These are phyloP conservation scores for Panicum miliaceum DNA, from an alignment of 176 grass and related monocot species.

Conservation along the genomic window DNA sequence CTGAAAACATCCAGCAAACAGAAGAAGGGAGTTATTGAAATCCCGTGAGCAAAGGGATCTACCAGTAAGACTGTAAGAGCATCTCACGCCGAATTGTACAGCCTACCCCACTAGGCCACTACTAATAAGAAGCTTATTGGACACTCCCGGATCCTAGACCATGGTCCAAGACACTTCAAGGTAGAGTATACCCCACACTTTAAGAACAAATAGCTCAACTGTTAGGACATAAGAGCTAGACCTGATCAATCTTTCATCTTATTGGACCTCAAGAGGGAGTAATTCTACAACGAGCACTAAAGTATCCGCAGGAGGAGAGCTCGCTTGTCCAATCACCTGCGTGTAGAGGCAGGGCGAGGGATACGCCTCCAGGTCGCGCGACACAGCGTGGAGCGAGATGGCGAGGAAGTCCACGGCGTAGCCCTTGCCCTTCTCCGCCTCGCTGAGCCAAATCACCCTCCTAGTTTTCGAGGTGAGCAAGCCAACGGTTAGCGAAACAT, in stretches of 20 bases:
- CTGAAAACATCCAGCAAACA: background rate
- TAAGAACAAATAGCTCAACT: background rate
- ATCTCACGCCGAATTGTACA: slow-evolving; percentile 5
- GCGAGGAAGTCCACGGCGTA: slow-evolving; percentile 81
- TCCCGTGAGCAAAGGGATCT: background rate
- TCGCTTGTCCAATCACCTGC: slow-evolving; percentile 62
- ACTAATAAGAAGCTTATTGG: background rate
- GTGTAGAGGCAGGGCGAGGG: slow-evolving; percentile 81
- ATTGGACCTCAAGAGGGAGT: background rate
- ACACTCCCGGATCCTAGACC: background rate
- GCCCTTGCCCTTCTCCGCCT: slow-evolving; percentile 66
- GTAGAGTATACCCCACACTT: background rate
- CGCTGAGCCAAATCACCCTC: slow-evolving; percentile 94
- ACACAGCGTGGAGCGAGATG: slow-evolving; percentile 89
- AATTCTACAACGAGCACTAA: background rate
- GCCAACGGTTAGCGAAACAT: background rate
- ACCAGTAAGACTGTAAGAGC: background rate
- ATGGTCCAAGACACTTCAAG: slow-evolving; percentile 3
- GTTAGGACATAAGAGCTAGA: background rate
- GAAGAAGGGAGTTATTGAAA: background rate
- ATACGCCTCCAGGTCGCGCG: slow-evolving; percentile 82
- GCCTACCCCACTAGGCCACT: background rate
- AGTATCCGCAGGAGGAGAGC: background rate
- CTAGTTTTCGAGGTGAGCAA: slow-evolving; percentile 38
- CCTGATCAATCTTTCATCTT: background rate